Conservation (phyloP, 225 moss, liverwort and hornwort genomes). For the Pseudoscleropodium purum region DNA sequence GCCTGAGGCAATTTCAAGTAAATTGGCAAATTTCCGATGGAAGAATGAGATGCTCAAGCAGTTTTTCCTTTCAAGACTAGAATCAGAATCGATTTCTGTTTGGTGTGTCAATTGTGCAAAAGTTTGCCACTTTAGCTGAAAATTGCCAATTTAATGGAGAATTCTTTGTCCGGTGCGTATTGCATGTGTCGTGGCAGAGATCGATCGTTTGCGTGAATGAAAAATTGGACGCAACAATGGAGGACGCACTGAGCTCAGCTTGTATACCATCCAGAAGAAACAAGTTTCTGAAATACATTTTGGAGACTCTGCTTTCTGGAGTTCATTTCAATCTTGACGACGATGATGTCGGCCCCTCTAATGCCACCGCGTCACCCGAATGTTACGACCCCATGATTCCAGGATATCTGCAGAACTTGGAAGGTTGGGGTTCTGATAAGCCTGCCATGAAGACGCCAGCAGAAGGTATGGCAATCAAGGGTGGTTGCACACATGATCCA, state of each 20-base stretch:
- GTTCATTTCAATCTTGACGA: neutral
- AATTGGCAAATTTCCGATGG: no score
- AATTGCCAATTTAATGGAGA: neutral
- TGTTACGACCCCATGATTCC: neutral
- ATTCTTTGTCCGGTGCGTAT: no score
- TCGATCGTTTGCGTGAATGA: neutral
- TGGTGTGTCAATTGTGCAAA: neutral
- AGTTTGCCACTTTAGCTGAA: neutral
- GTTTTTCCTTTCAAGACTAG: no score
- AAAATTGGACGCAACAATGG: neutral
- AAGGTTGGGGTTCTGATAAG: neutral
- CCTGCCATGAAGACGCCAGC: neutral
- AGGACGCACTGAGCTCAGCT: neutral
- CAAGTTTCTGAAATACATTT: neutral
- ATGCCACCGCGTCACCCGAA: neutral
- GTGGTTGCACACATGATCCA: no score
- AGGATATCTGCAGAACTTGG: neutral
- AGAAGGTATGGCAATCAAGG: neutral
- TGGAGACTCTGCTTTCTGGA: neutral
- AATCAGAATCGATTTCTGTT: no score
- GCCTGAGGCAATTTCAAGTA: no score
- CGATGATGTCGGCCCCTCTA: neutral
- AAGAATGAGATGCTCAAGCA: no score
- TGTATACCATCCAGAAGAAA: neutral
- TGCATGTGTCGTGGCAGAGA: neutral